Evolutionary conservation across 1,139 yeast genomes (phyloP), one percentile per base, ranked within the genome.

Genomic region (Dujonia santamariae): DNA sequence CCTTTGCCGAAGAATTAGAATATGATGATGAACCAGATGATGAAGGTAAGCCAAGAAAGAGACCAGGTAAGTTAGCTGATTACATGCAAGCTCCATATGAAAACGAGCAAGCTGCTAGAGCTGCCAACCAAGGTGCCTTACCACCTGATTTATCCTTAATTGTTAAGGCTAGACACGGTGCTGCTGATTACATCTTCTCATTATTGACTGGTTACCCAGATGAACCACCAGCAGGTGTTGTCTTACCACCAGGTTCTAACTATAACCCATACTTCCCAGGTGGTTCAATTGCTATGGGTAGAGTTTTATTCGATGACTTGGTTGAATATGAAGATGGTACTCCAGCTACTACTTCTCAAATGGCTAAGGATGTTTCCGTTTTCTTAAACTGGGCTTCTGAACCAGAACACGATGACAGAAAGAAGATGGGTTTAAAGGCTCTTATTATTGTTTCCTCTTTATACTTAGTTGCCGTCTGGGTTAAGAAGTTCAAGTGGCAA

Each of bases 231-330:
- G 97, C 97, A 28, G 99, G 99, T 72, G 96, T 87, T 44, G 75
- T 66, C 35, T 75, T 92, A 56, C 94, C 97, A 41, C 85, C 86
- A 43, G 98, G 97, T 46, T 67, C 95, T 46, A 92, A 90, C 80
- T 94, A 92, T 73, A 94, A 94, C 78, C 98, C 98, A 59, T 92
- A 92, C 77, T 92, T 92, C 96, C 97, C 99, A 59, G 97, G 97
- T 71, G 97, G 98, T 50, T 76, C 97, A 33, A 90, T 92, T 74
- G 97, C 97, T 56, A 92, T 92, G 98, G 97, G 87, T 61, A 85
- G 98, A 73, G 97, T 90, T 42, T 76, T 92, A 66, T 92, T 88
- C 53, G 98, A 92, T 59, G 98, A 87, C 49, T 75, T 92, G 59
- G 97, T 92, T 47, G 99, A 92, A 74, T 92, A 82, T 67, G 98